phyloP scores from a whole-genome alignment of 768 basidiomycete species.

The Coprinellus aureogranulatus region DNA sequence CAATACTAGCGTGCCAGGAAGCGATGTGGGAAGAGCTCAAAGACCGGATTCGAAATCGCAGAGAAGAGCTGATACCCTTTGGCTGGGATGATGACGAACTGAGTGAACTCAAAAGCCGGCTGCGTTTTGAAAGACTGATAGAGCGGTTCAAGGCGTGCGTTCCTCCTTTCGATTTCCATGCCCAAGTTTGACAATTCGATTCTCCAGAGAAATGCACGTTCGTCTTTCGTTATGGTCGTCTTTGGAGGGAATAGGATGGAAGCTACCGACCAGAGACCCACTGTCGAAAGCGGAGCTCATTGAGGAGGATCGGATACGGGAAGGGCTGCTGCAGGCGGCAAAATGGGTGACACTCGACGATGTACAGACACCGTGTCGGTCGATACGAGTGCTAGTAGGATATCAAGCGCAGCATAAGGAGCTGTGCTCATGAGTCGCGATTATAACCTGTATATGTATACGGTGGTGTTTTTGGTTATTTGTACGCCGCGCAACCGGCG shows the following conservation, averaged over 20 bases:
- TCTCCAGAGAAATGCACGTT: slow-evolving; percentile 59
- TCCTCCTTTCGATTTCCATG: neutral
- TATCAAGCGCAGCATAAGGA: slow-evolving; percentile 41
- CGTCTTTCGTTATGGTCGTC: slow-evolving; percentile 67
- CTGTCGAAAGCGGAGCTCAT: slow-evolving; percentile 68
- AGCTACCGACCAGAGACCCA: slow-evolving; percentile 57
- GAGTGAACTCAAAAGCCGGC: slow-evolving; percentile 52
- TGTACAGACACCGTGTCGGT: slow-evolving; percentile 51
- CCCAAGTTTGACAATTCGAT: neutral
- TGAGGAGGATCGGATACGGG: slow-evolving; percentile 62
- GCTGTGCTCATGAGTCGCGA: neutral
- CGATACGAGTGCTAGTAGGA: slow-evolving; percentile 60
- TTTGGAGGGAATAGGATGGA: slow-evolving; percentile 55
- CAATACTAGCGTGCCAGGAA: slow-evolving; percentile 64
- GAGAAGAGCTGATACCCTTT: slow-evolving; percentile 48
- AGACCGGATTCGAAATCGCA: slow-evolving; percentile 57
- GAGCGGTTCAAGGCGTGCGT: slow-evolving; percentile 52
- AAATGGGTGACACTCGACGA: slow-evolving; percentile 52
- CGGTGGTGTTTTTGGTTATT: neutral
- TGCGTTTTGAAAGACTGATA: slow-evolving; percentile 57
- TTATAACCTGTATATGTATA: no score
- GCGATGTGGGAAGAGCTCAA: slow-evolving; percentile 77
- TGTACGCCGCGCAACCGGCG: no score
- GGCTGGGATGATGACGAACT: slow-evolving; percentile 74
- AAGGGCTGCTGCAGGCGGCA: slow-evolving; percentile 59